Percentiles rank a stretch among this genome's conserved stretches.
Evolutionary conservation across 176 grass and related monocot species (phyloP).

Genomic region (Oryza meridionalis): DNA sequence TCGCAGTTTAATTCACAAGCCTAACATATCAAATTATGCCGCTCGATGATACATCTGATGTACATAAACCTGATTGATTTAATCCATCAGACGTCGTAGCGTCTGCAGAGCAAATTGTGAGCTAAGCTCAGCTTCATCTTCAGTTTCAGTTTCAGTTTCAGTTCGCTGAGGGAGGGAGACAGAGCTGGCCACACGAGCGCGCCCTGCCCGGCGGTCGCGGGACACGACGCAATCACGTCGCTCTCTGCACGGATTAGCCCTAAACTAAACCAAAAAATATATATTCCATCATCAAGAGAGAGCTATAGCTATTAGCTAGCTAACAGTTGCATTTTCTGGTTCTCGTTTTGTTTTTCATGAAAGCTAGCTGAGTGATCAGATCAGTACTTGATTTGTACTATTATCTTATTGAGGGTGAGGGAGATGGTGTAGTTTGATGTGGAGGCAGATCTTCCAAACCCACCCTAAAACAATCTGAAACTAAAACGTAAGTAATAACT

Average conservation of each 20-base stretch:
- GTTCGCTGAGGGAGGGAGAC: conserved; percentile 1
- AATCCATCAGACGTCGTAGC: background rate
- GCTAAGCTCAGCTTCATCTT: background rate
- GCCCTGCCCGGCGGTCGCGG: conserved; percentile 56
- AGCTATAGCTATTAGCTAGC: background rate
- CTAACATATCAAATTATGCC: background rate
- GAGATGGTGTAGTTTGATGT: conserved; percentile 34
- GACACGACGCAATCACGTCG: conserved; percentile 81
- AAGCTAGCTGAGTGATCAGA: background rate
- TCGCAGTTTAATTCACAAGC: background rate
- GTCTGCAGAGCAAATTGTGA: conserved; percentile 9
- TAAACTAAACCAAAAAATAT: background rate
- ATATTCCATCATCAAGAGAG: background rate
- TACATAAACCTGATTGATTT: background rate
- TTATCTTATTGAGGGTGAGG: background rate
- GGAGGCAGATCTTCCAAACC: conserved; percentile 63
- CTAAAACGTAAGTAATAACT: background rate
- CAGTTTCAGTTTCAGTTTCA: background rate
- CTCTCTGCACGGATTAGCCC: conserved; percentile 36
- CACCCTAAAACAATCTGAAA: conserved; percentile 20
- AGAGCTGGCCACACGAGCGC: conserved; percentile 48
- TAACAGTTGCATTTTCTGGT: background rate
- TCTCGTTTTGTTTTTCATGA: background rate
- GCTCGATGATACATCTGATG: too few species aligned
- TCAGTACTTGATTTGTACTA: background rate